phyloP scores from a whole-genome alignment of 1,284 basidiomycete species.

The Ceratobasidium sp. region DNA sequence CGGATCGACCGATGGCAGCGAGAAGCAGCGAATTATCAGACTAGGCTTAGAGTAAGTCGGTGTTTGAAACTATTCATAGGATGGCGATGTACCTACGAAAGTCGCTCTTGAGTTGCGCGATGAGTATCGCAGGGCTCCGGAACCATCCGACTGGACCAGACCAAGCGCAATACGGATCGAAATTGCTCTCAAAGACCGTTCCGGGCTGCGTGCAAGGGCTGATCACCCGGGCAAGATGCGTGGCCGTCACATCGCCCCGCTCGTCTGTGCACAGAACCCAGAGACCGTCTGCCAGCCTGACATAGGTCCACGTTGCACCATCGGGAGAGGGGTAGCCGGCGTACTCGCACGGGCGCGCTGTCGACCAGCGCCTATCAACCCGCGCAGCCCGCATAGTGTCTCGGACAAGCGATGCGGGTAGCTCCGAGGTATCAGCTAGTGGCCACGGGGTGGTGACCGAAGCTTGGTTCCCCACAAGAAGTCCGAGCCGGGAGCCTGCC shows the following conservation, averaged over 20 bases:
- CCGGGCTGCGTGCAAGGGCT: constrained; percentile 6
- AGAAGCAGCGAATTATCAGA: background rate
- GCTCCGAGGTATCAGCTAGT: constrained; percentile 9
- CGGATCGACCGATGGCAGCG: constrained; percentile 11
- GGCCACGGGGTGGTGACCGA: constrained; percentile 17
- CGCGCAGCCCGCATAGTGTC: constrained; percentile 24
- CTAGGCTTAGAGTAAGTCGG: constrained; percentile 22
- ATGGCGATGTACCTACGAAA: constrained; percentile 32
- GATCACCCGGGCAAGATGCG: constrained; percentile 16
- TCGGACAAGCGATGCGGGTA: constrained; percentile 13
- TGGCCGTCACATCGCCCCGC: constrained; percentile 36
- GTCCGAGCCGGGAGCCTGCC: constrained; percentile 25
- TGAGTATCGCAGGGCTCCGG: constrained; percentile 27
- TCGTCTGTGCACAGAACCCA: constrained; percentile 38
- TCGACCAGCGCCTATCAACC: constrained; percentile 44
- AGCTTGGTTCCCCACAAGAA: constrained; percentile 7
- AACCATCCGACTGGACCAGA: constrained; percentile 35
- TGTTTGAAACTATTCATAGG: background rate
- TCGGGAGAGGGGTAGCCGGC: background rate
- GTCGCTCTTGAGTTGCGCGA: constrained; percentile 25
- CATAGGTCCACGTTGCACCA: constrained; percentile 15
- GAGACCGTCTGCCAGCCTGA: constrained; percentile 11
- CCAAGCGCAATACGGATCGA: constrained; percentile 31
- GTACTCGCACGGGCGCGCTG: background rate
- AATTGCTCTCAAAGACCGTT: constrained; percentile 1